Evolutionary conservation across 768 basidiomycete species (phyloP).

Genomic region (Leccinum incarnatum): DNA sequence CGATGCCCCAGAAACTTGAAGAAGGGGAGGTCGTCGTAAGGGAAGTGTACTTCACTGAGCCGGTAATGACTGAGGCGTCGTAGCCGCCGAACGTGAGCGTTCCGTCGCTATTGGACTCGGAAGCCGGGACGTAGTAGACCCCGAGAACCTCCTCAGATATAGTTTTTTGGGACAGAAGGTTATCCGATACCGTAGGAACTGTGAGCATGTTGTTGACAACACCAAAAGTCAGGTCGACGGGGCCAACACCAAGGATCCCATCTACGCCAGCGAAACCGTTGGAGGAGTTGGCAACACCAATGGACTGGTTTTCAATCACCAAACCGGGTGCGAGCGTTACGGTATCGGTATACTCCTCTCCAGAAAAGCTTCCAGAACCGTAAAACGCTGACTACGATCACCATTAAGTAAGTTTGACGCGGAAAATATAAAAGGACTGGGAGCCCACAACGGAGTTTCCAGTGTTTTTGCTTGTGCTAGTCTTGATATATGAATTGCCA

Average conservation of each 20-base stretch:
- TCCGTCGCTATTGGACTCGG: conserved; percentile 18
- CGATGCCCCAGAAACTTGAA: conserved; percentile 28
- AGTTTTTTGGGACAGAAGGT: conserved; percentile 27
- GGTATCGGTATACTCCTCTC: conserved; percentile 9
- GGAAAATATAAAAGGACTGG: background rate
- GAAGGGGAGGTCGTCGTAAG: conserved; percentile 26
- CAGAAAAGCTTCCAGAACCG: conserved; percentile 5
- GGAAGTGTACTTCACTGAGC: conserved; percentile 19
- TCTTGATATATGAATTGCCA: conserved; percentile 27
- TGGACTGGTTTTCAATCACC: conserved; percentile 28
- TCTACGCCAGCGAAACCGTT: conserved; percentile 27
- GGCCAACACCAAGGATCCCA: conserved; percentile 39
- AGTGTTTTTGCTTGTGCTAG: conserved; percentile 27
- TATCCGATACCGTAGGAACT: conserved; percentile 36
- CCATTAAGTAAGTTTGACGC: background rate
- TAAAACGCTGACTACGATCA: background rate
- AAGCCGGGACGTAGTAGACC: conserved; percentile 30
- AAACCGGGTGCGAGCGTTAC: conserved; percentile 1
- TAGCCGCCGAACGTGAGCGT: conserved; percentile 28
- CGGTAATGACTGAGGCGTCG: conserved; percentile 9
- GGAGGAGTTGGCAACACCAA: conserved; percentile 30
- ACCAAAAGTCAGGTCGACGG: conserved; percentile 31
- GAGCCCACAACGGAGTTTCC: conserved; percentile 9
- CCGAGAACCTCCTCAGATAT: conserved; percentile 29
- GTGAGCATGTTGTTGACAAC: conserved; percentile 12